Base-by-base conservation (phyloP, 2,329 filamentous ascomycete genomes). In the Aspergillus sp. region DNA sequence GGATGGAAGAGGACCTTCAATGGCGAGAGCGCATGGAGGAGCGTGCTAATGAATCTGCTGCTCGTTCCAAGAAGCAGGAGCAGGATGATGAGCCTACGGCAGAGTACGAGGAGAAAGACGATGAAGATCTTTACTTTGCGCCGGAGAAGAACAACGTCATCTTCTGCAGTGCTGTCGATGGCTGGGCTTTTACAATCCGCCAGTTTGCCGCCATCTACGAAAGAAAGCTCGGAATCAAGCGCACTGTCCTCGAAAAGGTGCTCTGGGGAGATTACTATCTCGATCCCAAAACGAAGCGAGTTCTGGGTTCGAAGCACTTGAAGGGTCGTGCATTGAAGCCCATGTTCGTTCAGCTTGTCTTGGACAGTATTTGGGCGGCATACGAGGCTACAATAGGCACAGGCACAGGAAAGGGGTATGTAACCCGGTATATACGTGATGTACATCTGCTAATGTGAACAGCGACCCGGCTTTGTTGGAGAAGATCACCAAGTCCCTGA, bases 61-160 rank as follows among this genome's bases (percentile, higher is more conserved):
- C 86, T 13, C 90, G 87, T 41, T 66, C 70, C 36, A 78, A 77
- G 60, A 75, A 73, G 54, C 66, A 72, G 62, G 66, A 65, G 30
- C 64, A 73, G 52, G 75, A 73, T 62, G 76, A 84, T 55, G 79
- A 81, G 48, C 82, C 79, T 58, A 81, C 84, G 5, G 76, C 80
- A 8, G 84, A 86, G 50, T 99, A 92, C 68, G 89, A 97, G 74
- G 95, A 98, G 74, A 88, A 88, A 68, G 93, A 97, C 70, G 95
- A 99, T 71, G 93, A 98, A 74, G 93, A 97, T 74, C 88, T 99
- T 25, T 99, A 99, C 76, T 99, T 99, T 77, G 92, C 95, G 0
- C 95, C 95, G 0, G 95, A 99, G 73, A 96, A 94, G 77, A 97
- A 97, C 76, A 99, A 99, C 72, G 95, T 99, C 75, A 98, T 99